These are phyloP conservation scores for Sclerotinia spermophila DNA, from an alignment of 2,329 filamentous ascomycete species.

Conservation along the genomic window DNA sequence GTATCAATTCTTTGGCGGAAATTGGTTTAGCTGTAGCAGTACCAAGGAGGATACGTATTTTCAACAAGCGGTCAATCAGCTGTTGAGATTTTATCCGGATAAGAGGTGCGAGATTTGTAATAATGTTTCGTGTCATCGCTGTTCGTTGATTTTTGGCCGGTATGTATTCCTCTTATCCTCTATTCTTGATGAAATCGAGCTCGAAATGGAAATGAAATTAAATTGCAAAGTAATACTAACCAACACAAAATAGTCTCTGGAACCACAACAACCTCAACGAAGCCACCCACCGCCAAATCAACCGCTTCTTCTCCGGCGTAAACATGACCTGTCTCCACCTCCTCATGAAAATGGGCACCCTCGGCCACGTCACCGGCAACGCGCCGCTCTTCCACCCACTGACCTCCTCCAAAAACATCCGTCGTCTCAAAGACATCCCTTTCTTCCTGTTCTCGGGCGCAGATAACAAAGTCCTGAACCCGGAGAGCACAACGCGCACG, in stretches of 20 bases:
- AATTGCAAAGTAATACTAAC: background rate
- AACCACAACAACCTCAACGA: conserved; percentile 63
- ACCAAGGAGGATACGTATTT: conserved; percentile 45
- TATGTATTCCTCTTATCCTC: conserved; percentile 33
- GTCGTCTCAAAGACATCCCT: conserved; percentile 49
- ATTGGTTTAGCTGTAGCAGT: conserved; percentile 54
- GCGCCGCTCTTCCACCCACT: conserved; percentile 46
- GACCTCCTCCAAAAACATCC: conserved; percentile 49
- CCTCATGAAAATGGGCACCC: conserved; percentile 53
- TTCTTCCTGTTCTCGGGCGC: conserved; percentile 54
- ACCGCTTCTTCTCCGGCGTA: conserved; percentile 59
- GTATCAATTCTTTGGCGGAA: conserved; percentile 47
- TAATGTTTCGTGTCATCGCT: conserved; percentile 58
- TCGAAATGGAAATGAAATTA: no score
- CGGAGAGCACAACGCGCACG: conserved; percentile 50
- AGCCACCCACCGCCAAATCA: conserved; percentile 59
- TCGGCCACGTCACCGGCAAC: conserved; percentile 52
- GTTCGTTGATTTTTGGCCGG: conserved; percentile 57
- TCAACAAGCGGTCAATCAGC: conserved; percentile 52
- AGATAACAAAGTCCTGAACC: conserved; percentile 55
- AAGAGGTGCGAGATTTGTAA: conserved; percentile 55
- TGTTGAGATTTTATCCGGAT: conserved; percentile 56
- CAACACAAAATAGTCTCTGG: conserved; percentile 44
- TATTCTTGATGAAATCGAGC: background rate
- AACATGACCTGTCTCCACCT: conserved; percentile 56